Evolutionary conservation across 2,329 filamentous ascomycete species (phyloP).

Genomic region (Lecanosticta acicola): DNA sequence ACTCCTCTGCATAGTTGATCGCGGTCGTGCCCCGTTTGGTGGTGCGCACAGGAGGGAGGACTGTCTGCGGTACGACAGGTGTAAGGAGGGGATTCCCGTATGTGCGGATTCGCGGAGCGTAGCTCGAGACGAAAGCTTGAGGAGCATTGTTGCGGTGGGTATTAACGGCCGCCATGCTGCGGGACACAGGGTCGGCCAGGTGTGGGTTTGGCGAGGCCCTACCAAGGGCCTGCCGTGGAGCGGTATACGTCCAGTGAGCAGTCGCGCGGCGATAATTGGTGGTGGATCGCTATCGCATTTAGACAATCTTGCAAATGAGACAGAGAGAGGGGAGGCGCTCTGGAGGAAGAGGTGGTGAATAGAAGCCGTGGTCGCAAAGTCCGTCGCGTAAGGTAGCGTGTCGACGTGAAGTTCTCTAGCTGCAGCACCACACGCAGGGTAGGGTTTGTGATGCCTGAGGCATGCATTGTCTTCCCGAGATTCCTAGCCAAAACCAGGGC

Average conservation of each 20-base stretch:
- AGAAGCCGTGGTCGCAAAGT: too few species aligned
- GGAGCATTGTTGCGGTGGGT: constrained; percentile 50
- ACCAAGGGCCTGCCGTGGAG: constrained; percentile 9
- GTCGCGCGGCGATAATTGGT: neutral
- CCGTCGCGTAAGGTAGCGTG: neutral
- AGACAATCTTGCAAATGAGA: neutral
- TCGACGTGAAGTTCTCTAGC: neutral
- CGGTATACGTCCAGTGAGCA: neutral
- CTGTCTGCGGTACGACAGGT: constrained; percentile 68
- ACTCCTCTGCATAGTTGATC: constrained; percentile 97
- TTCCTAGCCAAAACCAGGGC: too few species aligned
- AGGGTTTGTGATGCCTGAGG: neutral
- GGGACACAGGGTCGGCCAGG: neutral
- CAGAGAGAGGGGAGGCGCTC: neutral
- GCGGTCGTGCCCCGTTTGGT: constrained; percentile 95
- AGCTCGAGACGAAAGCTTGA: constrained; percentile 85
- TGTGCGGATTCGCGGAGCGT: constrained; percentile 80
- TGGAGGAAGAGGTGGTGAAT: neutral
- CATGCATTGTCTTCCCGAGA: too few species aligned
- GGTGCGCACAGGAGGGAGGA: constrained; percentile 67
- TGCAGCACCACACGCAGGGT: neutral
- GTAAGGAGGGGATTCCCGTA: constrained; percentile 90
- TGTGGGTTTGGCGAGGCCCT: constrained; percentile 9
- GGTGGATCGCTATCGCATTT: too few species aligned
- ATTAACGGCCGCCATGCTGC: constrained; percentile 21